Percentiles rank a stretch among this genome's conserved stretches.
Conservation (phyloP, 2,329 filamentous ascomycete genomes). For the Penicillium sp. region DNA sequence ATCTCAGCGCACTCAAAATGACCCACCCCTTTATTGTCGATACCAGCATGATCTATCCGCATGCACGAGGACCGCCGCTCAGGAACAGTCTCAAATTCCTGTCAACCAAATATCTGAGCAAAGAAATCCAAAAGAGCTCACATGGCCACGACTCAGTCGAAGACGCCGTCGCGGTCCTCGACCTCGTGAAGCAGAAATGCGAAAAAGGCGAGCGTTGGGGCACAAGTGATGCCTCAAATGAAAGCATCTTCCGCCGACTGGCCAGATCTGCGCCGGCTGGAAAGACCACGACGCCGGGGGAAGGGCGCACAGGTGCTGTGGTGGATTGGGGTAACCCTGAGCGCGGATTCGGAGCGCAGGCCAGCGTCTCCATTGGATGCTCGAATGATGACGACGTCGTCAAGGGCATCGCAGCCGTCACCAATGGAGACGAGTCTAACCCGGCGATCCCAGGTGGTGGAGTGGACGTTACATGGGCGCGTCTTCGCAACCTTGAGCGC, state of each 20-base stretch:
- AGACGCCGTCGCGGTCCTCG: slow-evolving; percentile 85
- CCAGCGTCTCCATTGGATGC: slow-evolving; percentile 56
- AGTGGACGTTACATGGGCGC: slow-evolving; percentile 62
- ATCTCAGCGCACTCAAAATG: slow-evolving; percentile 75
- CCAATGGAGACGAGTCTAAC: slow-evolving; percentile 49
- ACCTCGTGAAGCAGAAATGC: slow-evolving; percentile 92
- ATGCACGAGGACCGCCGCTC: slow-evolving; percentile 81
- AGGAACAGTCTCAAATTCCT: slow-evolving; percentile 92
- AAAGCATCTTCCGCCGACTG: slow-evolving; percentile 86
- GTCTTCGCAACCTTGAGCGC: slow-evolving; percentile 60
- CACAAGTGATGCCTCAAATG: slow-evolving; percentile 70
- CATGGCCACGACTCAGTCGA: slow-evolving; percentile 88
- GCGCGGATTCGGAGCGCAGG: slow-evolving; percentile 57
- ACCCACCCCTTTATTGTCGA: slow-evolving; percentile 93
- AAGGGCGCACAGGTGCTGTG: slow-evolving; percentile 53
- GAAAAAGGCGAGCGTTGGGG: slow-evolving; percentile 89
- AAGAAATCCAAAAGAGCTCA: slow-evolving; percentile 80
- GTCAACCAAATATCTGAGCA: slow-evolving; percentile 75
- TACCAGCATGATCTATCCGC: slow-evolving; percentile 84
- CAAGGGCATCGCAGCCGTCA: slow-evolving; percentile 52
- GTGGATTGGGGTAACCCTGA: slow-evolving; percentile 86
- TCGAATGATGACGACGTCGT: slow-evolving; percentile 58
- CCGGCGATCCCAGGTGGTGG: slow-evolving; percentile 49
- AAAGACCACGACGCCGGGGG: slow-evolving; percentile 32
- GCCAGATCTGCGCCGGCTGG: slow-evolving; percentile 52